phyloP scores from a whole-genome alignment of 768 basidiomycete species.

The Termitomyces sp. region DNA sequence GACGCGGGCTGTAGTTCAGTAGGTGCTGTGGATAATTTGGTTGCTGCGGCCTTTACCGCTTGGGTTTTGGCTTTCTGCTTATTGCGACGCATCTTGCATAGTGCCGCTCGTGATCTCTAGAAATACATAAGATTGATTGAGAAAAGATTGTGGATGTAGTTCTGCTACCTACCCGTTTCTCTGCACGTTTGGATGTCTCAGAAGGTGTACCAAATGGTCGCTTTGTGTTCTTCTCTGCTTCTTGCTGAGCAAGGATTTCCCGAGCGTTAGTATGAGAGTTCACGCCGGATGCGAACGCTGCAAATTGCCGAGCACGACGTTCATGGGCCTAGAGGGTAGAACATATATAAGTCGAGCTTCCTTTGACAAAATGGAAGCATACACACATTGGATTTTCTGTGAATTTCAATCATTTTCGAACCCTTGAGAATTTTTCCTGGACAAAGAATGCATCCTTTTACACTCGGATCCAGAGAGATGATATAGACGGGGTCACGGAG shows the following conservation, averaged over 20 bases:
- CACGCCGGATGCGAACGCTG: slow-evolving; percentile 28
- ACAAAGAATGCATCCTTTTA: slow-evolving; percentile 61
- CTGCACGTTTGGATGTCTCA: slow-evolving; percentile 49
- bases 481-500: slow-evolving; percentile 60
- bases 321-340: slow-evolving; percentile 47
- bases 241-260: slow-evolving; percentile 28
- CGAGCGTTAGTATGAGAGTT: slow-evolving; percentile 44
- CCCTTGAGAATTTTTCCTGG: slow-evolving; percentile 70
- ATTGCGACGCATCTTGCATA: slow-evolving; percentile 40
- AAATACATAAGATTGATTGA: not conserved
- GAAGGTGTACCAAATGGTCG: slow-evolving; percentile 15
- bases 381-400: slow-evolving; percentile 61
- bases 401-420: slow-evolving; percentile 45
- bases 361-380: slow-evolving; percentile 17
- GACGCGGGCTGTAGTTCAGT: not conserved
- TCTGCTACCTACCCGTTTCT: slow-evolving; percentile 47
- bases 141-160: not conserved
- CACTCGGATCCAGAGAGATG: slow-evolving; percentile 46
- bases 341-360: slow-evolving; percentile 13
- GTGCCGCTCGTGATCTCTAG: slow-evolving; percentile 42
- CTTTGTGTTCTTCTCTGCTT: slow-evolving; percentile 20
- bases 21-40: not conserved
- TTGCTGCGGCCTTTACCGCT: slow-evolving; percentile 8
- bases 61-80: slow-evolving; percentile 42
- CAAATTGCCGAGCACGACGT: slow-evolving; percentile 52